Evolutionary conservation across 768 basidiomycete genomes (phyloP).

Genomic region (Amanita phalloides): DNA sequence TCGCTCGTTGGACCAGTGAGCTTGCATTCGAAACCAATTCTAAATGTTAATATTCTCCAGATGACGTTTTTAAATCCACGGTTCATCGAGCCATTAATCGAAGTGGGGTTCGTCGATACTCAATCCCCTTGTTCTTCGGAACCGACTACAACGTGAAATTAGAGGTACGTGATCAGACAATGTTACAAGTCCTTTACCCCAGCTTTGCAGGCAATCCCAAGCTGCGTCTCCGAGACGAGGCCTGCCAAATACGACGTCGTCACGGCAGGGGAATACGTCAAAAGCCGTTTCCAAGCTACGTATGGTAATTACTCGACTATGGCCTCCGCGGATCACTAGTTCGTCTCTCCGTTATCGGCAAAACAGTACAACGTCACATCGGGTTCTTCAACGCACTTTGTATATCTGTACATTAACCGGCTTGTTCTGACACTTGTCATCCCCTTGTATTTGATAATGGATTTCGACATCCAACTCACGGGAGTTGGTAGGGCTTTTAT

Average conservation of each 20-base stretch:
- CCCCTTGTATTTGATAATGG: constrained; percentile 50
- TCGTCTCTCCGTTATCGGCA: not conserved
- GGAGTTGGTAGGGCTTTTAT: constrained; percentile 71
- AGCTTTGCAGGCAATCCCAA: constrained; percentile 34
- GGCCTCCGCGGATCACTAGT: not conserved
- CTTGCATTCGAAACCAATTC: not conserved
- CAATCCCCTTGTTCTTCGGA: constrained; percentile 87
- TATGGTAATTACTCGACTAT: constrained; percentile 28
- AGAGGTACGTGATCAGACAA: constrained; percentile 42
- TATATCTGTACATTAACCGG: constrained; percentile 63
- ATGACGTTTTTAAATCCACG: constrained; percentile 86
- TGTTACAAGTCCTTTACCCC: not conserved
- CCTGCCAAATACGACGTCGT: constrained; percentile 59
- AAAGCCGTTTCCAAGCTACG: constrained; percentile 57
- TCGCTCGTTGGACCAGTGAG: constrained; percentile 84
- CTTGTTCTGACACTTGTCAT: constrained; percentile 24
- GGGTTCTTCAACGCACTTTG: constrained; percentile 41
- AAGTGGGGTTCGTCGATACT: constrained; percentile 61
- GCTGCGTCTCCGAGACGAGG: constrained; percentile 32
- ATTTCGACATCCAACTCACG: constrained; percentile 90
- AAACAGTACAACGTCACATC: not conserved
- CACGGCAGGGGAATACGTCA: constrained; percentile 79
- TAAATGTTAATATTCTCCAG: constrained; percentile 24
- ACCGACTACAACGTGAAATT: constrained; percentile 77
- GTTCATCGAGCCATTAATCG: constrained; percentile 79